These are phyloP conservation scores for Exophiala sideris DNA, from an alignment of 2,329 filamentous ascomycete species.

Conservation along the genomic window DNA sequence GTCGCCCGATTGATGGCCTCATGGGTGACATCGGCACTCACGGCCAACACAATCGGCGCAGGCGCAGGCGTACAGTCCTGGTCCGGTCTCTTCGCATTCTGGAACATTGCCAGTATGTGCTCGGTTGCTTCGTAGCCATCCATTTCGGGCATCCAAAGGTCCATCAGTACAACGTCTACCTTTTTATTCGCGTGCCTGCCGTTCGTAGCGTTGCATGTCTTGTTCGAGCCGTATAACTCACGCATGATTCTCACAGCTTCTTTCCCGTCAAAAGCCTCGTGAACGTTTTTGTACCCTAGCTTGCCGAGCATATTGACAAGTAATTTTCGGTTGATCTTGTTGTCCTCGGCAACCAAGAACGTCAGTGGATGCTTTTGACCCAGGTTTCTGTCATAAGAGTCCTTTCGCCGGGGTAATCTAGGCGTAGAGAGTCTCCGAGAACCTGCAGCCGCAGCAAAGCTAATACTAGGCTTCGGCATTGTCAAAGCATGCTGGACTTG, in stretches of 20 bases:
- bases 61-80: slow-evolving; percentile 29
- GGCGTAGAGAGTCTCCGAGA: background rate
- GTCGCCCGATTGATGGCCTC: slow-evolving; percentile 59
- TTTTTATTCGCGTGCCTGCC: slow-evolving; percentile 23
- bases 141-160: slow-evolving; percentile 73
- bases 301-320: slow-evolving; percentile 64
- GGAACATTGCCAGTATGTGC: slow-evolving; percentile 57
- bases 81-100: slow-evolving; percentile 23
- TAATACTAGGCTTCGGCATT: background rate
- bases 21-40: slow-evolving; percentile 66
- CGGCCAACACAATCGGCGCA: slow-evolving; percentile 54
- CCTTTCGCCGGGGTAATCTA: slow-evolving; percentile 3
- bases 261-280: slow-evolving; percentile 65
- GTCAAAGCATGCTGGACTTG: background rate
- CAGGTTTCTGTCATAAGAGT: slow-evolving; percentile 52
- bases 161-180: slow-evolving; percentile 68
- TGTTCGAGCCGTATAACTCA: slow-evolving; percentile 35
- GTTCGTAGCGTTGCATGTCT: slow-evolving; percentile 5
- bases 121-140: slow-evolving; percentile 68
- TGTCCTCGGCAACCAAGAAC: slow-evolving; percentile 70
- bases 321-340: slow-evolving; percentile 67
- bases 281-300: slow-evolving; percentile 62
- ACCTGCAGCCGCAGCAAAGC: background rate
- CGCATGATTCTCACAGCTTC: slow-evolving; percentile 64
- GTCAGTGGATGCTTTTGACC: slow-evolving; percentile 60